Evolutionary conservation across 805 yeast genomes (phyloP).

Genomic region (Ogataea dorogensis): DNA sequence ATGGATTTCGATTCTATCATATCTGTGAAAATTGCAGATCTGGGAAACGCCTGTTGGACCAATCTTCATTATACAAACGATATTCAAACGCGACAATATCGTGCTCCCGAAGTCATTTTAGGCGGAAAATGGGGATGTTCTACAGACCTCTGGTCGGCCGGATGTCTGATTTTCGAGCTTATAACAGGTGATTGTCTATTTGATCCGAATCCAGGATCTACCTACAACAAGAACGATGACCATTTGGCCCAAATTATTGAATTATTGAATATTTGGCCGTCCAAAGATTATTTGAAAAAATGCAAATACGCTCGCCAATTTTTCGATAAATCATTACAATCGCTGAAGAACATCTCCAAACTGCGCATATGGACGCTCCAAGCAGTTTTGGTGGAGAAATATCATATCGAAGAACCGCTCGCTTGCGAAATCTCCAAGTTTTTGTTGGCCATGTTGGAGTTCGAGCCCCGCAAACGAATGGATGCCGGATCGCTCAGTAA

Average conservation of each 20-base stretch:
- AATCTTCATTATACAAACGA: conserved; percentile 64
- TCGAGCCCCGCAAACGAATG: conserved; percentile 47
- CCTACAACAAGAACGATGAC: conserved; percentile 54
- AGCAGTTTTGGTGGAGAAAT: conserved; percentile 49
- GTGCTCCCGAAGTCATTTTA: conserved; percentile 62
- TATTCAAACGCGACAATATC: conserved; percentile 66
- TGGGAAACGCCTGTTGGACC: conserved; percentile 69
- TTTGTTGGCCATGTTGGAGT: conserved; percentile 47
- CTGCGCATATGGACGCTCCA: conserved; percentile 52
- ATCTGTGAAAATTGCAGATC: conserved; percentile 61
- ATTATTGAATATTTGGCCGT: conserved; percentile 39
- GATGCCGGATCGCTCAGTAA: conserved; percentile 54
- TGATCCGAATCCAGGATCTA: conserved; percentile 54
- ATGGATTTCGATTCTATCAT: conserved; percentile 32
- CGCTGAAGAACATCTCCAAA: conserved; percentile 43
- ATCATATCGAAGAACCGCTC: conserved; percentile 41
- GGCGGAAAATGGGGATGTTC: conserved; percentile 63
- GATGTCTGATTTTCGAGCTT: conserved; percentile 57
- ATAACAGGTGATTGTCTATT: conserved; percentile 61
- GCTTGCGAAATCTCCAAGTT: conserved; percentile 45
- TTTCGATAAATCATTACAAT: conserved; percentile 36
- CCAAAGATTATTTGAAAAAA: conserved; percentile 38
- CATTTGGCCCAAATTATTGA: conserved; percentile 64
- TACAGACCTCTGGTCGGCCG: conserved; percentile 60
- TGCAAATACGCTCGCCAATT: conserved; percentile 41